Base-by-base conservation (phyloP, 2,329 filamentous ascomycete genomes). In the Diaporthe vaccinii region DNA sequence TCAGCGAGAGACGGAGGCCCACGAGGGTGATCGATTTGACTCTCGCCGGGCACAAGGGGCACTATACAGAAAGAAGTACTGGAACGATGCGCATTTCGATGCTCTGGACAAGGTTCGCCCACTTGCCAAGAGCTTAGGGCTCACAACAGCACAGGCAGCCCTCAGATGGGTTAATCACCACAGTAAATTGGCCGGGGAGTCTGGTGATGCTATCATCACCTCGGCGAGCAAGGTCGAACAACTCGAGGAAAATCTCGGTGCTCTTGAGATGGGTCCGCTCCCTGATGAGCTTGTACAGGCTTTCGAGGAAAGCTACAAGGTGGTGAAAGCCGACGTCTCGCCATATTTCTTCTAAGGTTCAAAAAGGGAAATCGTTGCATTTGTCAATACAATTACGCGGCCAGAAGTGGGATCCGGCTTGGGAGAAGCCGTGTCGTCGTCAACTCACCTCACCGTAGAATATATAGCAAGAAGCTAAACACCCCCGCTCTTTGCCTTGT, bases 271-370 rank as follows among this genome's bases (percentile, higher is more conserved):
- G 86, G 91, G 92, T 0, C 92, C 92, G 0, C 82, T 95, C 72
- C 93, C 93, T 0, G 89, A 93, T 8, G 92, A 94, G 44, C 90
- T 95, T 22, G 86, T 95, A 17, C 84, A 91, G 78, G 89, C 89
- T 14, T 85, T 97, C 76, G 94, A 97, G 79, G 86, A 93, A 82
- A 94, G 93, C 6, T 97, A 95, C 95, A 78, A 87, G 79, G 85
- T 92, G 25, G 86, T 89, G 17, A 95, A 95, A 85, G 69, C 74
- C 4, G 69, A 71, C 3, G 68, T 71, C 55, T 59, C 62, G 59
- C 51, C 72, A 22, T 80, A 79, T 70, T 80, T 77, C 74, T 68
- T 39, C 31, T 68, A 53, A 22, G 12, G 3, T 25, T 17, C 5
- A 12, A 36, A 14, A 20, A 15, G 12, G 20, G 20, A 51, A 51